These are phyloP conservation scores for Amanita pallidorosea DNA, from an alignment of 768 basidiomycete species.

Conservation along the genomic window DNA sequence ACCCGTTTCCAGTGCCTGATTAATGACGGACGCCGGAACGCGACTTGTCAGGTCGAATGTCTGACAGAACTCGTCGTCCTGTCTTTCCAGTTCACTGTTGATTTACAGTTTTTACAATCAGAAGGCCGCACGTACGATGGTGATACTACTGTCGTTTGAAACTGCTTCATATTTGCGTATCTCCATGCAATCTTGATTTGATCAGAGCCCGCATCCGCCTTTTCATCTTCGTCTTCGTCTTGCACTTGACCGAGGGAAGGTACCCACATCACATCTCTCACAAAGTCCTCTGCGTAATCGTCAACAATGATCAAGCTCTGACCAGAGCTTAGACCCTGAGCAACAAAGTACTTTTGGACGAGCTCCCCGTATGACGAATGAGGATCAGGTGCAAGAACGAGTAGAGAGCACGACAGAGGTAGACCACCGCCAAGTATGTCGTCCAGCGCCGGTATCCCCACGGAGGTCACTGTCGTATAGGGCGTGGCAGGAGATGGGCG, in stretches of 20 bases:
- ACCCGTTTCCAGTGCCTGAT: constrained; percentile 27
- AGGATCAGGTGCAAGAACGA: constrained; percentile 72
- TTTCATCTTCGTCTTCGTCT: constrained; percentile 23
- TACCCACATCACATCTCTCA: constrained; percentile 76
- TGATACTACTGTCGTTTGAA: constrained; percentile 69
- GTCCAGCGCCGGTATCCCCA: constrained; percentile 88
- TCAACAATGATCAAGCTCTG: constrained; percentile 66
- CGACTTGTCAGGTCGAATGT: constrained; percentile 64
- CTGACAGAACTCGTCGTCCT: constrained; percentile 49
- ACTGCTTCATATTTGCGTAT: constrained; percentile 88
- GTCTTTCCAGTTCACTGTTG: constrained; percentile 21
- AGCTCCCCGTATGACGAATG: constrained; percentile 83
- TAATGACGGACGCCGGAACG: constrained; percentile 41
- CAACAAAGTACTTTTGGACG: constrained; percentile 78
- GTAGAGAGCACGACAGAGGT: constrained; percentile 67
- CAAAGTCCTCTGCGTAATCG: constrained; percentile 43
- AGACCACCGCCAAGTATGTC: constrained; percentile 91
- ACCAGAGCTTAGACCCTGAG: constrained; percentile 70
- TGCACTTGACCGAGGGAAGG: constrained; percentile 24
- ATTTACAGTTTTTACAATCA: not conserved
- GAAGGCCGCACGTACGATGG: constrained; percentile 33
- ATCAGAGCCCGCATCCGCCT: constrained; percentile 16
- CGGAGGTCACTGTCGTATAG: constrained; percentile 56
- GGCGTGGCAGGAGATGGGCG: constrained; percentile 46
- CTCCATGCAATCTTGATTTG: constrained; percentile 95